Conservation (phyloP, 768 basidiomycete genomes). For the Pisolithus sp. region DNA sequence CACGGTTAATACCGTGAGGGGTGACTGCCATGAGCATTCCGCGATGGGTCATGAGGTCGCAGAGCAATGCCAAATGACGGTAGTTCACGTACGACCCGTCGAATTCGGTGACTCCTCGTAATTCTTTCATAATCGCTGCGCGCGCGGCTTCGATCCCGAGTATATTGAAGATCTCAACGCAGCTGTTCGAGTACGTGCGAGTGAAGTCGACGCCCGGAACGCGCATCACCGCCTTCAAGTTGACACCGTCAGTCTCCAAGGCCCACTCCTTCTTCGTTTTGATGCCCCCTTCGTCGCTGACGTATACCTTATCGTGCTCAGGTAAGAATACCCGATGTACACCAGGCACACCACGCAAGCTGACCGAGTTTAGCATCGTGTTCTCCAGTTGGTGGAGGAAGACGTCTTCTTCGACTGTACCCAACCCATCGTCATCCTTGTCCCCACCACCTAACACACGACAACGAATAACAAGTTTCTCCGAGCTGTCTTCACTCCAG, state of each 20-base stretch:
- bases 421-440: conserved; percentile 78
- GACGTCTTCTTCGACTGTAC: conserved; percentile 81
- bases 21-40: conserved; percentile 96
- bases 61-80: conserved; percentile 91
- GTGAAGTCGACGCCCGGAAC: conserved; percentile 91
- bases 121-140: too few relatives aligned
- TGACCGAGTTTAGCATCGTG: conserved; percentile 93
- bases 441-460: conserved; percentile 81
- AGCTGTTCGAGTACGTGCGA: conserved; percentile 95
- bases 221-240: conserved; percentile 91
- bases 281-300: conserved; percentile 60
- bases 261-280: conserved; percentile 79
- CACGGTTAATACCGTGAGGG: conserved; percentile 97
- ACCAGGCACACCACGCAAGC: conserved; percentile 83
- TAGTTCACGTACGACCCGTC: conserved; percentile 99
- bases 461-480: conserved; percentile 93
- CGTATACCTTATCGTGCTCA: conserved; percentile 73
- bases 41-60: conserved; percentile 96
- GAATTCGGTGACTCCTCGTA: conserved; percentile 97
- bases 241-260: conserved; percentile 94
- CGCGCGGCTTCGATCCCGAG: conserved; percentile 95
- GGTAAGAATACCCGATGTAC: conserved; percentile 93
- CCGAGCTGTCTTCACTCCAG: conserved; percentile 97
- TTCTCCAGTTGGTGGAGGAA: conserved; percentile 95
- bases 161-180: conserved; percentile 89